Percentiles rank a stretch among this genome's conserved stretches.
Evolutionary conservation across 495 filamentous ascomycete genomes (phyloP).

Genomic region (Diplogelasinospora grovesii): DNA sequence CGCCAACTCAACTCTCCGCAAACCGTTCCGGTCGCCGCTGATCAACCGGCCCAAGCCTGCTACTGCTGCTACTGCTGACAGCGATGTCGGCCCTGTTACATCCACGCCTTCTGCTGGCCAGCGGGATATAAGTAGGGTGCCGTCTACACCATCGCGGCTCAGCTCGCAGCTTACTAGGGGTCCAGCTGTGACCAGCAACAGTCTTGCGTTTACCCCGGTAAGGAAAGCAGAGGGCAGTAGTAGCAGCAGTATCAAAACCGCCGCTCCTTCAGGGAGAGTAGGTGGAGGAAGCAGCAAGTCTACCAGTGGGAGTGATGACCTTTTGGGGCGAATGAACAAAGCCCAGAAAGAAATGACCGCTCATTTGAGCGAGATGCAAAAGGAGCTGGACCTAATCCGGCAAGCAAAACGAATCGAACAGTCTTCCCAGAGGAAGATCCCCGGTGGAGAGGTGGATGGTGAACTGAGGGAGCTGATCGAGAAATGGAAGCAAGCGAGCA

Average conservation of each 20-base stretch:
- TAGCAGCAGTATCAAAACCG: background rate
- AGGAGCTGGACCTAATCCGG: constrained; percentile 10
- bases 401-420: constrained; percentile 18
- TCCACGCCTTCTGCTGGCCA: no score
- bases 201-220: no score
- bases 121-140: no score
- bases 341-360: constrained; percentile 2
- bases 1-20: constrained; percentile 22
- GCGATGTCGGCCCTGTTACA: no score
- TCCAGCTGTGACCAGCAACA: no score
- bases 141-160: no score
- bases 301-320: background rate
- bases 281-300: background rate
- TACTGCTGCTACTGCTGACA: background rate
- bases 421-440: constrained; percentile 2
- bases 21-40: constrained; percentile 25
- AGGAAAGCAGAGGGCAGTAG: background rate
- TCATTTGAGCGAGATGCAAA: constrained; percentile 6
- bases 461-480: constrained; percentile 14
- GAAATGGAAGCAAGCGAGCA: constrained; percentile 20
- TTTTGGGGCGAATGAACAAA: constrained; percentile 4
- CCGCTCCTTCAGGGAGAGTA: background rate
- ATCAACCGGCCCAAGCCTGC: constrained; percentile 11
- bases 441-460: constrained; percentile 4
- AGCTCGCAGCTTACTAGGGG: no score